Percentiles rank a stretch among this genome's conserved stretches.
These are phyloP conservation scores for Litchi chinensis DNA, from an alignment of 345 rosid species.

Conservation along the genomic window DNA sequence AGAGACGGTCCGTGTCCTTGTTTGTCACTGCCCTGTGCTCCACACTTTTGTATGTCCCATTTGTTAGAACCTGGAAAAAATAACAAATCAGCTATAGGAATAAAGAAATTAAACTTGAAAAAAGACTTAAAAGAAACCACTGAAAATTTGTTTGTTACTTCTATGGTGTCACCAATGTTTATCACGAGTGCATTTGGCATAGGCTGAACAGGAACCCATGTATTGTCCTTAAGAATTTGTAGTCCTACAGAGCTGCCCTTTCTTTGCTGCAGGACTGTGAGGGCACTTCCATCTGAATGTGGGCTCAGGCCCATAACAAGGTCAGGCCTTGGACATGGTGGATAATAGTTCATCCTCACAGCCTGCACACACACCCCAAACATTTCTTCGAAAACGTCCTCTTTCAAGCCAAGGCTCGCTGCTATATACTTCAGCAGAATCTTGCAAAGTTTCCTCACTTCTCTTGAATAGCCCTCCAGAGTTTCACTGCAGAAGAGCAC, in stretches of 20 bases:
- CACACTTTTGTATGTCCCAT: constrained; percentile 93
- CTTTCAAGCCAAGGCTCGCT: constrained; percentile 62
- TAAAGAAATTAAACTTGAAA: background rate
- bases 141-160: constrained; percentile 39
- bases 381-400: constrained; percentile 62
- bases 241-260: constrained; percentile 70
- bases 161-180: constrained; percentile 91
- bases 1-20: constrained; percentile 70
- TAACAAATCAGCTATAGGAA: background rate
- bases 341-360: constrained; percentile 97
- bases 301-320: constrained; percentile 96
- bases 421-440: constrained; percentile 61
- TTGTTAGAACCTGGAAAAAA: constrained; percentile 68
- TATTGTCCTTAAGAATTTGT: constrained; percentile 73
- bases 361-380: constrained; percentile 88
- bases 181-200: constrained; percentile 70
- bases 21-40: constrained; percentile 94
- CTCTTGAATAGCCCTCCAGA: constrained; percentile 65
- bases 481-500: constrained; percentile 51
- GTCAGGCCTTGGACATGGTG: constrained; percentile 93
- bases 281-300: constrained; percentile 97
- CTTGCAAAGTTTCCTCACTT: constrained; percentile 68
- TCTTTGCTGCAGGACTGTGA: constrained; percentile 85
- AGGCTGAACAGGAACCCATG: constrained; percentile 71
- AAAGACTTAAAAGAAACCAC: background rate